A percentile compares a stretch with the other conserved stretches of the same genome.
phyloP scores from a whole-genome alignment of 2,329 filamentous ascomycete genomes.

The Clarireedia paspali region DNA sequence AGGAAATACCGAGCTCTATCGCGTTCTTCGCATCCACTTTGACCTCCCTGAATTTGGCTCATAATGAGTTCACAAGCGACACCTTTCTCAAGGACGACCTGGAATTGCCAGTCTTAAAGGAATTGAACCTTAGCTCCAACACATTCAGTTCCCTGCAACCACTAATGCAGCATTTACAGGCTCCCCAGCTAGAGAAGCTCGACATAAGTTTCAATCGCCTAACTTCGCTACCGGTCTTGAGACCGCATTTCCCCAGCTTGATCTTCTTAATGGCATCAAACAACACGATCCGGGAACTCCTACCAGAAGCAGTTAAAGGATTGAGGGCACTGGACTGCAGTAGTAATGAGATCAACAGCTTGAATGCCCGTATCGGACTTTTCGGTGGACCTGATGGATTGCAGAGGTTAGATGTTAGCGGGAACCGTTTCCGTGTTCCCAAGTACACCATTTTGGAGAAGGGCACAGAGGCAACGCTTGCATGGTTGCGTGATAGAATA shows the following conservation, averaged over 20 bases:
- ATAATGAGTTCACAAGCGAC: constrained; percentile 63
- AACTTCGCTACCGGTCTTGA: constrained; percentile 58
- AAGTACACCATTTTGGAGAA: constrained; percentile 76
- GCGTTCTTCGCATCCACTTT: constrained; percentile 64
- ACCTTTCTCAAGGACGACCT: constrained; percentile 59
- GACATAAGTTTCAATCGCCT: constrained; percentile 82
- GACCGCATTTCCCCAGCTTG: constrained; percentile 61
- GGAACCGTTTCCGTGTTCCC: constrained; percentile 84
- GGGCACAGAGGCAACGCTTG: constrained; percentile 76
- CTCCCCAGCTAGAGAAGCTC: constrained; percentile 66
- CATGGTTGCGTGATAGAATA: constrained; percentile 73
- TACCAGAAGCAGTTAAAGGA: constrained; percentile 66
- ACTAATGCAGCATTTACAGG: constrained; percentile 58
- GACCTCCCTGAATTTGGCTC: constrained; percentile 63
- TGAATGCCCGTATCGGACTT: constrained; percentile 75
- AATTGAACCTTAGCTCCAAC: constrained; percentile 69
- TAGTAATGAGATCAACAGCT: constrained; percentile 76
- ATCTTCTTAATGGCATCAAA: constrained; percentile 66
- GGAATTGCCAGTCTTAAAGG: constrained; percentile 64
- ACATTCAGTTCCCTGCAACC: constrained; percentile 63
- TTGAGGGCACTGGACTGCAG: constrained; percentile 69
- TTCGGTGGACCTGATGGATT: constrained; percentile 53
- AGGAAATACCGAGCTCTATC: constrained; percentile 60
- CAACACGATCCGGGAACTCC: constrained; percentile 68
- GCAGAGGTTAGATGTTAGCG: constrained; percentile 67